These are phyloP conservation scores for Dactylorhiza incarnata DNA, from an alignment of 106 monocot genomes.

Conservation along the genomic window DNA sequence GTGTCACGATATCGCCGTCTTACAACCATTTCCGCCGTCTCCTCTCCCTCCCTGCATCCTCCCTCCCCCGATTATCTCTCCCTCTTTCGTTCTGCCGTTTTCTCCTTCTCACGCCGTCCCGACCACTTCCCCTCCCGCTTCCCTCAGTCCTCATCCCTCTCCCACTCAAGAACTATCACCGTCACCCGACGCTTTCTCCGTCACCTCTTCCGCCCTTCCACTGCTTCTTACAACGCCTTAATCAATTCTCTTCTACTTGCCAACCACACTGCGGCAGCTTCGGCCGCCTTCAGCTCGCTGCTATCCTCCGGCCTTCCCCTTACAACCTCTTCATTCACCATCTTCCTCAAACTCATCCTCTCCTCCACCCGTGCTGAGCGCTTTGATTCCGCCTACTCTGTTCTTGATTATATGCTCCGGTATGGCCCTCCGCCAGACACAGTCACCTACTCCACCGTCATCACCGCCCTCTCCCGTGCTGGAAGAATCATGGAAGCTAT, in stretches of 20 bases:
- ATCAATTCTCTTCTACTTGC: conserved; percentile 24
- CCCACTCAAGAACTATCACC: background rate
- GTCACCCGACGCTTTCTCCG: background rate
- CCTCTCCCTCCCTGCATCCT: background rate
- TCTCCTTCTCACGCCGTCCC: background rate
- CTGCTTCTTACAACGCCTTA: conserved; percentile 18
- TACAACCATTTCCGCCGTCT: background rate
- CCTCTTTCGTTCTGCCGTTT: conserved; percentile 13
- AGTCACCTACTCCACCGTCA: conserved; percentile 19
- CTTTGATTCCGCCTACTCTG: conserved; percentile 4
- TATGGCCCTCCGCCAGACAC: conserved; percentile 16
- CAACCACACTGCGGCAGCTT: conserved; percentile 2
- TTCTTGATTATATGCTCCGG: conserved; percentile 10
- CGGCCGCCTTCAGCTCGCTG: conserved; percentile 1
- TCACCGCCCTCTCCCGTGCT: conserved; percentile 19
- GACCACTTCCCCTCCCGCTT: background rate
- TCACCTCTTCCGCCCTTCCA: conserved; percentile 11
- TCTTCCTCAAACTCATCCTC: conserved; percentile 17
- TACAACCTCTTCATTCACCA: conserved; percentile 21
- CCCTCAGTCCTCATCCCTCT: conserved; percentile 15
- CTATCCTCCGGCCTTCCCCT: conserved; percentile 8
- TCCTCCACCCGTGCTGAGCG: background rate
- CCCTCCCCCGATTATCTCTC: conserved; percentile 7
- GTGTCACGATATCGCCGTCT: background rate
- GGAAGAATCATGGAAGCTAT: conserved; percentile 19